Evolutionary conservation across 495 filamentous ascomycete genomes (phyloP).

Genomic region (Bombardia bombarda): DNA sequence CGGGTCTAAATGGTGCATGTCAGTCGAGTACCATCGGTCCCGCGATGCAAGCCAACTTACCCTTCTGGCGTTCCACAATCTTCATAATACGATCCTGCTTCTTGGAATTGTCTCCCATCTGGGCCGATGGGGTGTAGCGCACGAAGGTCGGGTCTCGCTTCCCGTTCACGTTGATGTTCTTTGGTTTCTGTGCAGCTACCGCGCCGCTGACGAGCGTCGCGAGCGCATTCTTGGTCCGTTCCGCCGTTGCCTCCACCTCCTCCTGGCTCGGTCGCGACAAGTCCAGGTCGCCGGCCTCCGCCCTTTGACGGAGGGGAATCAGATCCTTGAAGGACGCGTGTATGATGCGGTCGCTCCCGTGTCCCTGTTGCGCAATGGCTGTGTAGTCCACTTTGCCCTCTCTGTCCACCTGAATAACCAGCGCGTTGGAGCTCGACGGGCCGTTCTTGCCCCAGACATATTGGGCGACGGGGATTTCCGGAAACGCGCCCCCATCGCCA

Average conservation of each 20-base stretch:
- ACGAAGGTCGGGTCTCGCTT: constrained; percentile 87
- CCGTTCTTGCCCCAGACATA: constrained; percentile 89
- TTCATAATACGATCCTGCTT: constrained; percentile 98
- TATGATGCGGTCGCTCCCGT: constrained; percentile 73
- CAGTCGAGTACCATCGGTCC: too few species aligned
- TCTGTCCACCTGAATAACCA: constrained; percentile 82
- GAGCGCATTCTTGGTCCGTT: constrained; percentile 81
- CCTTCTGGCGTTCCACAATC: constrained; percentile 83
- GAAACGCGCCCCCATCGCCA: constrained; percentile 93
- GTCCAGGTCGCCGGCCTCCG: constrained; percentile 89
- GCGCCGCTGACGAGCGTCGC: constrained; percentile 75
- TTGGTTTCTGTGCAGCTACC: constrained; percentile 87
- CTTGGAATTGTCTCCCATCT: constrained; percentile 85
- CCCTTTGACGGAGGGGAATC: constrained; percentile 87
- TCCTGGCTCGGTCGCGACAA: constrained; percentile 81
- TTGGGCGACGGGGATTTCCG: constrained; percentile 87
- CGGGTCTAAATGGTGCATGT: constrained; percentile 57
- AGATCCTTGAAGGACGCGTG: constrained; percentile 96
- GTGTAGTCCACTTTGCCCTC: constrained; percentile 95
- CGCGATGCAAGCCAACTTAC: constrained; percentile 12
- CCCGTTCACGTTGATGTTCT: constrained; percentile 74
- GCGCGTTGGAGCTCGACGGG: constrained; percentile 69
- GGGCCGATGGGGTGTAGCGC: constrained; percentile 87
- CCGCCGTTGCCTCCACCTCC: constrained; percentile 70
- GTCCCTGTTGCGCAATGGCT: constrained; percentile 87